Evolutionary conservation across 768 basidiomycete species (phyloP).

Genomic region (Cyclocybe aegerita): DNA sequence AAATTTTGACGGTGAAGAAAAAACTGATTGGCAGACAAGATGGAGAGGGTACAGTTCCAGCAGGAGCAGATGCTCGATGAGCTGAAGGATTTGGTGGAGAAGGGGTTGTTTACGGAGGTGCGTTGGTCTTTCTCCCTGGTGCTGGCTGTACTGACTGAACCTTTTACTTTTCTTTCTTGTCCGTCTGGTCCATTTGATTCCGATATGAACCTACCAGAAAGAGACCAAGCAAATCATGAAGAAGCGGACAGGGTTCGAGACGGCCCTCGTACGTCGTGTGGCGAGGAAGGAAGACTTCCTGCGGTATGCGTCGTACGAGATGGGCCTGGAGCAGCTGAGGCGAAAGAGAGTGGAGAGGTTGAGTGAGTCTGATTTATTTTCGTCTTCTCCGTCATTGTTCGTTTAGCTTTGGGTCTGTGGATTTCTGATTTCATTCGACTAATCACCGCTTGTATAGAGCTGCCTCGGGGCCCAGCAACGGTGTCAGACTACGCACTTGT

Average conservation of each 20-base stretch:
- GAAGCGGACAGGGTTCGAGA: constrained; percentile 82
- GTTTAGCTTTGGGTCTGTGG: constrained; percentile 1
- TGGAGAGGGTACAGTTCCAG: constrained; percentile 95
- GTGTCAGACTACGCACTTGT: constrained; percentile 86
- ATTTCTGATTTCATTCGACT: not conserved
- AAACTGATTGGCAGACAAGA: constrained; percentile 28
- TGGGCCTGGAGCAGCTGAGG: constrained; percentile 79
- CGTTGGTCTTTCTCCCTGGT: constrained; percentile 23
- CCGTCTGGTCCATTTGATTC: too few species aligned
- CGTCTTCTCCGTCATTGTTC: too few species aligned
- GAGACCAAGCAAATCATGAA: constrained; percentile 86
- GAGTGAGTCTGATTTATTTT: constrained; percentile 41
- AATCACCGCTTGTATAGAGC: constrained; percentile 27
- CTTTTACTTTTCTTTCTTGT: too few species aligned
- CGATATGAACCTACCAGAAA: too few species aligned
- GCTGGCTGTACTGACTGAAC: too few species aligned
- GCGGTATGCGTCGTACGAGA: constrained; percentile 91
- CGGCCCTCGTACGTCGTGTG: constrained; percentile 76
- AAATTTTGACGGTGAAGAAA: not conserved
- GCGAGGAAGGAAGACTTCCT: constrained; percentile 87
- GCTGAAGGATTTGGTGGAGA: constrained; percentile 89
- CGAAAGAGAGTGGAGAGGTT: constrained; percentile 72
- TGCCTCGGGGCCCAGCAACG: constrained; percentile 50
- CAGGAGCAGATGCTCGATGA: constrained; percentile 96
- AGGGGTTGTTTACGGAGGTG: constrained; percentile 80